Base-by-base conservation (phyloP, 2,329 filamentous ascomycete genomes). In the Harringtonia lauricola region DNA sequence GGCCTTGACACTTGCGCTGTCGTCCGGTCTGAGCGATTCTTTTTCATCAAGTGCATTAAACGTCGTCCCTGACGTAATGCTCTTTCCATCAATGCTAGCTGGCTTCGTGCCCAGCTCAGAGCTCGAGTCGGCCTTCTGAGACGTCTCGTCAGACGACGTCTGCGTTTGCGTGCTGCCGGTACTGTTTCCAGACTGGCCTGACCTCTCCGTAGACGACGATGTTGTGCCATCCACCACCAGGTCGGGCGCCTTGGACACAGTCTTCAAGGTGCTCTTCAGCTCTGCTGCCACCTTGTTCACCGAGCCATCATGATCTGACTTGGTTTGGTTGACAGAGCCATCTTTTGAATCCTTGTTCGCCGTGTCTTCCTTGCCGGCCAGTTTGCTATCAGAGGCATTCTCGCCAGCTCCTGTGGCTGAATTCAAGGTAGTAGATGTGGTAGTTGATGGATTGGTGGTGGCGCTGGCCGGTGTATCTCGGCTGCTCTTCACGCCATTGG, bases 1-100 rank as follows among this genome's bases (percentile, higher is more conserved):
- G 24, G 78, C 79, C 61, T 94, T 87, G 15, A 95, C 83, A 59
- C 89, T 95, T 29, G 90, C 90, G 61, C 90, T 95, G 58, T 96
- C 90, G 63, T 96, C 90, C 9, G 90, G 90, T 13, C 89, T 82
- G 43, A 95, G 71, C 7, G 89, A 95, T 59, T 95, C 90, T 60
- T 95, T 95, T 63, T 96, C 90, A 56, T 96, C 90, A 58, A 95
- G 70, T n/a, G 86, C 88, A 64, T 57, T 57, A 41, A 95, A 95
- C 0, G 90, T 95, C 5, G 87, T 94, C 15, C 86, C 87, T 22
- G 90, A 96, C 5, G 87, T 87, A 54, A 94, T 86, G 60, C 89
- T 95, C 66, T 95, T 95, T 39, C 86, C 88, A 59, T 95, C 90
- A 34, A 95, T 71, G 58, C 88, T 95, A 30, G 86, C 83, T 41